Base-by-base conservation (phyloP, 768 basidiomycete species). In the Crassisporium funariophilum region DNA sequence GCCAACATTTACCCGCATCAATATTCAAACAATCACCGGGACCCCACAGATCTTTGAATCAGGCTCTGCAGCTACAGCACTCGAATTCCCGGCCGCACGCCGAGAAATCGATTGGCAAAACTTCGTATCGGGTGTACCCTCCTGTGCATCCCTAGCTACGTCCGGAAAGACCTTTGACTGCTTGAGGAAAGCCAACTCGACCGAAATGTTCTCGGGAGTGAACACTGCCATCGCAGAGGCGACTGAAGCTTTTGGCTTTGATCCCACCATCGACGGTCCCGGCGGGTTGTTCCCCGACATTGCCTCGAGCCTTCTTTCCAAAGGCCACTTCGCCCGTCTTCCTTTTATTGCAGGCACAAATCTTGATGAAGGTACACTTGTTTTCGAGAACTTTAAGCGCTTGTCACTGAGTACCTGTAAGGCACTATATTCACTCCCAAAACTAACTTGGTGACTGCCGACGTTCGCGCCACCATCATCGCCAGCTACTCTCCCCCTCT, bases 281-380 rank as follows among this genome's bases (percentile, higher is more conserved):
- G 63, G 57, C 0, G 73, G 74, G 0, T 41, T 77, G 2, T 56
- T 73, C 29, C 70, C 70, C 1, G 75, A 72, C 36, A 49, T 66
- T 8, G 68, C 72, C 5, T 74, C 74, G 2, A 58, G 45, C 22
- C 59, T 74, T 6, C 55, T 60, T 5, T 42, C 45, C 35, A 62
- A 16, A 50, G 65, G 40, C 2, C 54, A 40, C 52, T 67, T 67
- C 41, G 55, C 71, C 0, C 55, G 57, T 13, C 46, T 79, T 2
- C 76, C 77, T 0, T 74, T 76, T 50, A 77, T 79, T 20, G 58
- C 71, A 36, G 76, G 76, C 11, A 70, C 71, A 4, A 67, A 63
- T 49, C 57, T 71, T 4, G 75, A 79, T 53, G 76, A 78, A 66
- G 75, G 77, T 76, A 17, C n/a, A 56, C 37, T n/a, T 29, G 10